These are phyloP conservation scores for Cyberlindnera sargentensis DNA, from an alignment of 805 yeast genomes.

Conservation along the genomic window DNA sequence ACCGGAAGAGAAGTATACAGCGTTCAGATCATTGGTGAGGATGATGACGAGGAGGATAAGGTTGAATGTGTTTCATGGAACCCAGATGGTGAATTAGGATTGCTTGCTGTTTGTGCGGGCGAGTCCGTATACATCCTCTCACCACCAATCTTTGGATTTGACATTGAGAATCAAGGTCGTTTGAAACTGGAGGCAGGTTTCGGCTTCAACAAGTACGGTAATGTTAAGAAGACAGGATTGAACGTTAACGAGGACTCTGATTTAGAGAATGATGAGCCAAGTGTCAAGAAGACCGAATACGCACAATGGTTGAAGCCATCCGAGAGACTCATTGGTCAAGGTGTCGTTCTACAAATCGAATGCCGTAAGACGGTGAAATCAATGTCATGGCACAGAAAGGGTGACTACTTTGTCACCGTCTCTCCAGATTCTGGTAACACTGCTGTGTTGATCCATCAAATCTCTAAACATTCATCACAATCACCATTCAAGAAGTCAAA, in stretches of 20 bases:
- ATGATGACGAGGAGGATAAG: conserved; percentile 66
- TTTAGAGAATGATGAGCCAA: conserved; percentile 30
- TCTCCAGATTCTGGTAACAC: conserved; percentile 89
- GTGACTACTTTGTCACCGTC: conserved; percentile 95
- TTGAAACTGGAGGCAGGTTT: conserved; percentile 82
- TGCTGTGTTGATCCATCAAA: conserved; percentile 88
- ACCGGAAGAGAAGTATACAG: conserved; percentile 91
- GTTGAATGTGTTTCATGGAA: conserved; percentile 85
- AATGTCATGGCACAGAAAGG: conserved; percentile 93
- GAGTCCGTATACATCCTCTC: conserved; percentile 70
- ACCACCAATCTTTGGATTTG: conserved; percentile 89
- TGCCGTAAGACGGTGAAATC: conserved; percentile 66
- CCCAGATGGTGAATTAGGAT: conserved; percentile 67
- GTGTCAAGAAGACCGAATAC: conserved; percentile 43
- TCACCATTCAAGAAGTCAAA: conserved; percentile 90
- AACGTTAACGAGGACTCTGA: conserved; percentile 34
- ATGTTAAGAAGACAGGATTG: conserved; percentile 36
- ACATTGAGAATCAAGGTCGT: conserved; percentile 74
- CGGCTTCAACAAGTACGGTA: conserved; percentile 70
- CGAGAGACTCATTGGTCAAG: conserved; percentile 50
- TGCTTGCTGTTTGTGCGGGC: conserved; percentile 80
- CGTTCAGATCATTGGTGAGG: conserved; percentile 37
- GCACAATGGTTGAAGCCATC: conserved; percentile 84
- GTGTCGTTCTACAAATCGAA: conserved; percentile 68
- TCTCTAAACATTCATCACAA: conserved; percentile 90